Base-by-base conservation (phyloP, 2,329 filamentous ascomycete species). In the Pseudocercospora musae region DNA sequence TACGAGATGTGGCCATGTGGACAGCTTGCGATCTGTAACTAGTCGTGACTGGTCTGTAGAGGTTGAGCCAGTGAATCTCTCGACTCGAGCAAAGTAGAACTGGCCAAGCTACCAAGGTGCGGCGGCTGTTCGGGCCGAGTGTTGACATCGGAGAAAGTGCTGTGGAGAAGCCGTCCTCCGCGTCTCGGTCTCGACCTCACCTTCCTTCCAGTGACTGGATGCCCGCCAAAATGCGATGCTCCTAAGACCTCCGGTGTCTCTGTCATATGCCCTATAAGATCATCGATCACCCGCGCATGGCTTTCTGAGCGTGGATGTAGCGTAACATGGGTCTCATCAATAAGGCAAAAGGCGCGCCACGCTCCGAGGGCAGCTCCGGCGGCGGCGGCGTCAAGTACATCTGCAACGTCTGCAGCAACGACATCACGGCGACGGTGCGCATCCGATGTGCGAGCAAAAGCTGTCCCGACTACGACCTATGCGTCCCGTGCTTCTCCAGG, bases 341-440 rank as follows among this genome's bases (percentile, higher is more conserved):
- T 29, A 75, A 75, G 57, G 69, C 72, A 20, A 75, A 75, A 60
- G 68, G 68, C 50, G 71, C 73, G 50, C 70, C 72, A 7, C 68
- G 68, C 25, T 49, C 58, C 44, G 67, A 70, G 23, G 64, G 66
- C 55, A 60, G 66, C 18, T 63, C 72, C 46, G 73, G 74, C 60
- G 74, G 74, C 60, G 74, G 80, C 64, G 81, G 81, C 62, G 79
- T 81, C 62, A 97, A 98, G 76, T 99, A 96, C 77, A 92, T 98
- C 68, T 99, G 95, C 81, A 96, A 99, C 77, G 89, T 96, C 62
- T 99, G 95, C 77, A 96, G 92, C 49, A 91, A 91, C 62, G 95
- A 99, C 77, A 96, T 99, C 70, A 99, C 95, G 52, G 95, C 93
- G 4, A 99, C 95, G 52, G 95, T 99, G 67, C 92, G 95, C 70